Evolutionary conservation across 2,329 filamentous ascomycete species (phyloP), one percentile per base, ranked within the genome.

Genomic region (Colletotrichum coccodes): DNA sequence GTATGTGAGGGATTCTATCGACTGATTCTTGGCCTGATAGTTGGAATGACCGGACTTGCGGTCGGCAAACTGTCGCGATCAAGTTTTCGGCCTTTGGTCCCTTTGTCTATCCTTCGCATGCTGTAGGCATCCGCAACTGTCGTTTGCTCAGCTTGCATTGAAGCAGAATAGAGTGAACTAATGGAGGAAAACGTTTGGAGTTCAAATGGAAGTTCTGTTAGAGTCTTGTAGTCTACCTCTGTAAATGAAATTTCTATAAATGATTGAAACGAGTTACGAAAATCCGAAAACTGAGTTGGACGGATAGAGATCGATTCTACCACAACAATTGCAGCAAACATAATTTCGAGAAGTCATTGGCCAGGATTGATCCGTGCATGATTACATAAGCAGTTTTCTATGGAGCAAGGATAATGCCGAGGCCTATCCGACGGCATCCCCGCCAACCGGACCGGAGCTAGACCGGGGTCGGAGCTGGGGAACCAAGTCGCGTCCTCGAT

Each of bases 391-490:
- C 18, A 5, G n/a, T 4, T 1, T 8, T 5, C 1, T 1, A 3
- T 32, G 1, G 46, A 42, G 3, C 61, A 36, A 46, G 66, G 56
- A 50, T 60, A 60, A 57, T 69, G 61, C 61, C 65, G 65, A 68
- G 65, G 61, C 64, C 63, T 34, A 49, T 32, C 32, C 47, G 47
- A 54, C 61, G 61, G 66, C 56, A 65, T 40, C 61, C 66, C 66
- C 66, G 66, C 66, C 54, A 69, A 44, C 56, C 32, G 61, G 66
- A 44, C 66, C 66, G 66, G 66, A 56, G 61, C 62, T 40, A 60
- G 61, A 44, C 61, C 66, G 66, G 66, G 66, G 61, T 69, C 66
- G 66, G 66, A 66, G 61, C 49, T 69, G 57, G 21, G 26, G 32
- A 59, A 12, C 47, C 44, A 57, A 68, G 61, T 53, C 26, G 49